Conservation (phyloP, 164 flowering plant species). For the Litsea cubeba region DNA sequence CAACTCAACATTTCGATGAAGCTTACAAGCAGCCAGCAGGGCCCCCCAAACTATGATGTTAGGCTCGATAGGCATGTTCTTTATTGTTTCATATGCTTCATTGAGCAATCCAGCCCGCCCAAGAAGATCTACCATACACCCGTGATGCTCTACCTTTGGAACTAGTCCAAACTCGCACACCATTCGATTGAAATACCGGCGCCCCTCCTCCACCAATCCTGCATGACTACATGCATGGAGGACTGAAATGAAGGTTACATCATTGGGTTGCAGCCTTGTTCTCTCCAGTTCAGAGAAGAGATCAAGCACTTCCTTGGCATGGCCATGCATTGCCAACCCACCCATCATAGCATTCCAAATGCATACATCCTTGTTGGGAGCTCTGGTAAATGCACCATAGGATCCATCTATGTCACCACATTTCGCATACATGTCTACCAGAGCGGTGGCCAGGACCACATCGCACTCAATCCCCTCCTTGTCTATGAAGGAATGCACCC, state of each 20-base stretch:
- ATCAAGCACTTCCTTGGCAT: slow-evolving; percentile 40
- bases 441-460: slow-evolving; percentile 35
- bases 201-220: slow-evolving; percentile 49
- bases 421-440: slow-evolving; percentile 48
- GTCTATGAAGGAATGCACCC: slow-evolving; percentile 39
- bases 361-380: slow-evolving; percentile 33
- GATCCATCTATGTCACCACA: slow-evolving; percentile 45
- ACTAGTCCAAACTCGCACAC: slow-evolving; percentile 24
- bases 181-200: slow-evolving; percentile 35
- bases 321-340: slow-evolving; percentile 60
- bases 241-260: slow-evolving; percentile 39
- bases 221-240: slow-evolving; percentile 64
- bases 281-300: slow-evolving; percentile 41
- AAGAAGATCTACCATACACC: slow-evolving; percentile 62
- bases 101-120: slow-evolving; percentile 55
- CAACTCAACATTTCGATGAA: slow-evolving; percentile 36
- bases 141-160: slow-evolving; percentile 55
- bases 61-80: slow-evolving; percentile 44
- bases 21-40: slow-evolving; percentile 48
- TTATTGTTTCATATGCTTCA: slow-evolving; percentile 38
- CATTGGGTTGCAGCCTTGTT: slow-evolving; percentile 36
- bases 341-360: slow-evolving; percentile 59
- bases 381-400: slow-evolving; percentile 25
- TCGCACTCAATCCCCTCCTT: slow-evolving; percentile 34
- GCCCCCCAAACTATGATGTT: slow-evolving; percentile 48